These are phyloP conservation scores for Leishmania tarentolae DNA, from an alignment of 208 protist genomes.

Conservation along the genomic window DNA sequence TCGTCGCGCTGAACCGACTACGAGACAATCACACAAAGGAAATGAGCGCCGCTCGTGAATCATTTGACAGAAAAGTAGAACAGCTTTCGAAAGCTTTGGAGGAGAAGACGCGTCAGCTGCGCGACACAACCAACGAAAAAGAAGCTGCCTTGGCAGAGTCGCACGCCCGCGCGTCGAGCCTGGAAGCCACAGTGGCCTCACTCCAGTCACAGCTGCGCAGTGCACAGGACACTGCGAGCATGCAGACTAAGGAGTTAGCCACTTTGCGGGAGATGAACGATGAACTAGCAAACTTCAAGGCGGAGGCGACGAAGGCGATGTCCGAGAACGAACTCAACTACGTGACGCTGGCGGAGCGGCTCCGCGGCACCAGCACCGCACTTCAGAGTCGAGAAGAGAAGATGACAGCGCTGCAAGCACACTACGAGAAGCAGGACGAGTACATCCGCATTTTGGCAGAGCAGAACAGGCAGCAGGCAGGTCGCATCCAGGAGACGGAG, in stretches of 20 bases:
- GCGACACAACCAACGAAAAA: conserved; percentile 18
- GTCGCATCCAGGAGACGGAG: conserved; percentile 41
- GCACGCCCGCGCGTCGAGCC: conserved; percentile 7
- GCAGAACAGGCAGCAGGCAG: conserved; percentile 71
- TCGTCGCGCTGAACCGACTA: conserved; percentile 27
- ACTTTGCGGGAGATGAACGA: conserved; percentile 61
- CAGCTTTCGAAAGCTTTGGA: conserved; percentile 16
- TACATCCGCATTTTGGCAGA: conserved; percentile 75
- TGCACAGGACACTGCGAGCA: conserved; percentile 39
- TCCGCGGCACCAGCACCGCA: conserved; percentile 43
- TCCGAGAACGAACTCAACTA: conserved; percentile 80
- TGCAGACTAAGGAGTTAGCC: conserved; percentile 52
- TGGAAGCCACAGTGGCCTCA: conserved; percentile 36
- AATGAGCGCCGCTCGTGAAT: conserved; percentile 22
- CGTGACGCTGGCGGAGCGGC: conserved; percentile 73
- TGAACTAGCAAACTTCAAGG: conserved; percentile 61
- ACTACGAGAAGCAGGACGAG: conserved; percentile 76
- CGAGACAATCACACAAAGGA: conserved; percentile 30
- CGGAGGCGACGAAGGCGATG: conserved; percentile 60
- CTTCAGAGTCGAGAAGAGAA: conserved; percentile 71
- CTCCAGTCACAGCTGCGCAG: conserved; percentile 48
- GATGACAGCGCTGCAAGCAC: conserved; percentile 55
- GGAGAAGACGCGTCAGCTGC: conserved; percentile 29
- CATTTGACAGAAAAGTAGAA: conserved; percentile 35
- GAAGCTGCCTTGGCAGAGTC: conserved; percentile 14